Percentiles rank a stretch among this genome's conserved stretches.
Evolutionary conservation across 2,329 filamentous ascomycete genomes (phyloP).

Genomic region (Ascomycota sp.): DNA sequence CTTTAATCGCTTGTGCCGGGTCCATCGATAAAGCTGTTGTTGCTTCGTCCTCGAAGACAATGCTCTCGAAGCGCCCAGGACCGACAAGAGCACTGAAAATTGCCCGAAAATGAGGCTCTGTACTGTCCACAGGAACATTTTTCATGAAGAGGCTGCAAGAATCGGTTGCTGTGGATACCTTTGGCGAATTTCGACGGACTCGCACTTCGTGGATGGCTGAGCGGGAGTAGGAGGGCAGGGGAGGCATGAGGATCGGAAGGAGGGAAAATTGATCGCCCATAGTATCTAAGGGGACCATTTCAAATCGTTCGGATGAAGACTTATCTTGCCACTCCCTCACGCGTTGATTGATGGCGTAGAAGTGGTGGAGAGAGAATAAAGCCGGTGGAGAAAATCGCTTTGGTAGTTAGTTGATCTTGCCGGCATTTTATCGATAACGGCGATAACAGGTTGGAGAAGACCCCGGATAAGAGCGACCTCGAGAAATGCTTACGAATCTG

Average conservation of each 20-base stretch:
- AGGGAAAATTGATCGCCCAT: conserved; percentile 39
- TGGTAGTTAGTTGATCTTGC: too few species aligned
- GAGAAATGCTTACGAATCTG: too few species aligned
- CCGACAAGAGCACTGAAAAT: conserved; percentile 59
- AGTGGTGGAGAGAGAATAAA: too few species aligned
- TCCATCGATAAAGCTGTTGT: conserved; percentile 20
- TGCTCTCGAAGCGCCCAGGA: conserved; percentile 56
- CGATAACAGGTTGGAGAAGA: too few species aligned
- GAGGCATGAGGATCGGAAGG: conserved; percentile 46
- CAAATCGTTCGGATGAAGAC: neutral
- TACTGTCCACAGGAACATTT: conserved; percentile 73
- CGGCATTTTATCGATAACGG: too few species aligned
- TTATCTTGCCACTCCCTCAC: too few species aligned
- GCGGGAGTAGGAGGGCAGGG: conserved; percentile 39
- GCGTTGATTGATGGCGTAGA: too few species aligned
- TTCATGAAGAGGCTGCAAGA: conserved; percentile 73
- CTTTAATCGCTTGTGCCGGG: conserved; percentile 24
- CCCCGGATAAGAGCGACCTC: too few species aligned
- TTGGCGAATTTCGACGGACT: conserved; percentile 64
- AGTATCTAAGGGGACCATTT: conserved; percentile 10
- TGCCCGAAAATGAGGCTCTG: conserved; percentile 52
- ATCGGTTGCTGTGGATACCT: conserved; percentile 52
- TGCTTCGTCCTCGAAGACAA: conserved; percentile 50
- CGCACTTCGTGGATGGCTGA: conserved; percentile 66
- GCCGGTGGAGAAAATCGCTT: too few species aligned